Conservation (phyloP, 106 monocot species). For the Dendrobium chrysotoxum region DNA sequence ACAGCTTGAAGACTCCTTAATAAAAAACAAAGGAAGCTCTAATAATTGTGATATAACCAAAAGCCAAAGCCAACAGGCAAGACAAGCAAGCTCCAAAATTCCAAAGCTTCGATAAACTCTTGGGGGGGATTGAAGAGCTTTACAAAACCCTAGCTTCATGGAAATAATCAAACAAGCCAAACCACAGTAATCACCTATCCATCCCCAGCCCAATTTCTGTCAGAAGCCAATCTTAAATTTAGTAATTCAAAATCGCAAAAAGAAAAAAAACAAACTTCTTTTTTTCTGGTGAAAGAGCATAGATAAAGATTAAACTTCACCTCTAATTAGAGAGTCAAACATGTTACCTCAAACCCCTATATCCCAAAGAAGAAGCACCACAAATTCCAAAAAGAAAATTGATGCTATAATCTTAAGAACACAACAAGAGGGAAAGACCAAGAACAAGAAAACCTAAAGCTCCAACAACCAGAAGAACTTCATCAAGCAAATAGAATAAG, state of each 20-base stretch:
- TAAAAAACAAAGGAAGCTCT: no score
- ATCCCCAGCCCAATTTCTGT: not conserved
- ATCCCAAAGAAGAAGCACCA: not conserved
- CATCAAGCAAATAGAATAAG: not conserved
- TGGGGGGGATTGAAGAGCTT: not conserved
- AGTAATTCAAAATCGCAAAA: not conserved
- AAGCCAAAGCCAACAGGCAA: no score
- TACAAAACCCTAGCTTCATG: slow-evolving; percentile 4
- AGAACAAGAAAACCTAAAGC: not conserved
- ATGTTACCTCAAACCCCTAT: not conserved
- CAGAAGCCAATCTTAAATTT: not conserved
- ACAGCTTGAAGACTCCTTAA: no score
- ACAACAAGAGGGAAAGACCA: slow-evolving; percentile 3
- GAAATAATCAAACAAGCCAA: not conserved
- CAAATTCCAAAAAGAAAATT: not conserved
- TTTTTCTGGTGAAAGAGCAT: not conserved
- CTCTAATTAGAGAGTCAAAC: not conserved
- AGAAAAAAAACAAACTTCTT: not conserved
- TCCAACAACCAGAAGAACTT: not conserved
- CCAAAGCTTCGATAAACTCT: not conserved
- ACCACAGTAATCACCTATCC: not conserved
- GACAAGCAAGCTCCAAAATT: not conserved
- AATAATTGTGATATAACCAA: no score
- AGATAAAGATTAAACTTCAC: not conserved
- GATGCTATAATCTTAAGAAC: not conserved